A percentile compares a stretch with the other conserved stretches of the same genome.
Conservation (phyloP, 2,329 filamentous ascomycete genomes). For the Cladosporium sp. region DNA sequence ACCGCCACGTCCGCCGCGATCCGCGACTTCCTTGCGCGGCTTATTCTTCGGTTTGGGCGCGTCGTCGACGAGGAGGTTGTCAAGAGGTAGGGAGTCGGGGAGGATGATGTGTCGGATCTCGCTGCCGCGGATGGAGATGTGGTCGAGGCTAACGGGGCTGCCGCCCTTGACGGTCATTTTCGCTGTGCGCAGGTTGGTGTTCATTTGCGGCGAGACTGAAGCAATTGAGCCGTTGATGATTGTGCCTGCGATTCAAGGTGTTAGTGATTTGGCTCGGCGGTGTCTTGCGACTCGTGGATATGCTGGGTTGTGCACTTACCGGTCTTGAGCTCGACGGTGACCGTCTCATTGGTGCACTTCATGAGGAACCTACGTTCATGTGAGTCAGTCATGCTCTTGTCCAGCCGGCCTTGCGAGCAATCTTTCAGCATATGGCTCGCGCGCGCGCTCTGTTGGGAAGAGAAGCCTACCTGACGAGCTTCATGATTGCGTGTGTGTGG, state of each 20-base stretch:
- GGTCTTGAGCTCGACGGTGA: slow-evolving; percentile 98
- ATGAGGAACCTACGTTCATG: slow-evolving; percentile 77
- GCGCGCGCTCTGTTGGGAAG: slow-evolving; percentile 22
- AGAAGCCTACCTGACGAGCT: slow-evolving; percentile 82
- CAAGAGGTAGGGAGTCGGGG: slow-evolving; percentile 88
- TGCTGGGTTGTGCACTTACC: slow-evolving; percentile 57
- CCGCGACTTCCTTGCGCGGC: slow-evolving; percentile 79
- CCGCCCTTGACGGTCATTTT: slow-evolving; percentile 93
- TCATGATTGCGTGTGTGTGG: slow-evolving; percentile 60
- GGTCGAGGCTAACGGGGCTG: slow-evolving; percentile 82
- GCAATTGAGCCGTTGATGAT: slow-evolving; percentile 97
- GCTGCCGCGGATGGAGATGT: slow-evolving; percentile 93
- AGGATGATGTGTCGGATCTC: slow-evolving; percentile 97
- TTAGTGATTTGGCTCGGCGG: background rate
- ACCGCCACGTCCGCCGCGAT: slow-evolving; percentile 45
- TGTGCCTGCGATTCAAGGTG: slow-evolving; percentile 59
- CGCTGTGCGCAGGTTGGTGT: slow-evolving; percentile 89
- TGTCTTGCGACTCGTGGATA: slow-evolving; percentile 1
- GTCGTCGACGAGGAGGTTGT: slow-evolving; percentile 94
- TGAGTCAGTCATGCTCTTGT: slow-evolving; percentile 32
- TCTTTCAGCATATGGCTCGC: slow-evolving; percentile 44
- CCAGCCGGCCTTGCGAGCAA: slow-evolving; percentile 36
- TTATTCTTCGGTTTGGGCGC: slow-evolving; percentile 99
- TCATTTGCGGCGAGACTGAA: slow-evolving; percentile 97
- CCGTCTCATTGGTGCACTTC: slow-evolving; percentile 99